Evolutionary conservation across 257 asterid species (phyloP).

Genomic region (Echites panduratus): DNA sequence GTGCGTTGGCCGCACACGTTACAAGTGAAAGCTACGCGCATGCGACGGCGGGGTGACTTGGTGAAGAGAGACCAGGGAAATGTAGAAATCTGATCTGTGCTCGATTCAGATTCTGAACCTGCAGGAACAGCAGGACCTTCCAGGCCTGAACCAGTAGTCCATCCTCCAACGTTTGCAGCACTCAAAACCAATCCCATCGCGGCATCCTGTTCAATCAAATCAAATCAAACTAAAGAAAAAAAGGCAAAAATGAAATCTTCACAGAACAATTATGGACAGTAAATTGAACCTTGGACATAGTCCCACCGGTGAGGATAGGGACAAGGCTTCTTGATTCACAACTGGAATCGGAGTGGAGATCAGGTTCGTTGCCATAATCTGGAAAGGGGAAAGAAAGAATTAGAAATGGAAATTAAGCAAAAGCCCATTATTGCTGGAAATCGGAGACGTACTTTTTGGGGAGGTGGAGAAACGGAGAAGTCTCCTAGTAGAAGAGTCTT

Average conservation of each 20-base stretch:
- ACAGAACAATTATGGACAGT: background rate
- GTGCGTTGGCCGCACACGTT: constrained; percentile 95
- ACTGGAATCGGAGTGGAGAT: constrained; percentile 41
- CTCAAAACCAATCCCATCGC: constrained; percentile 90
- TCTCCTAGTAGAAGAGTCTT: constrained; percentile 35
- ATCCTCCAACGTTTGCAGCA: constrained; percentile 79
- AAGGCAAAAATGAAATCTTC: background rate
- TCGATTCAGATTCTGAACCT: constrained; percentile 43
- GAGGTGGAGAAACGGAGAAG: constrained; percentile 50
- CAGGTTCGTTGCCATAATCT: constrained; percentile 47
- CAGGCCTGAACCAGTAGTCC: constrained; percentile 97
- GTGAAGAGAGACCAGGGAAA: constrained; percentile 98
- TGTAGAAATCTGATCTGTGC: constrained; percentile 49
- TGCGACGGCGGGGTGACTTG: constrained; percentile 85
- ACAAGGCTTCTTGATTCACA: constrained; percentile 28
- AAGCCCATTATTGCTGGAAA: background rate
- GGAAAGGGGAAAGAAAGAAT: constrained; percentile 2
- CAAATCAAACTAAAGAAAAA: background rate
- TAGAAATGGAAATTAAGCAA: constrained; percentile 2
- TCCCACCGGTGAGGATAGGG: constrained; percentile 37
- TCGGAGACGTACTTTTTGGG: constrained; percentile 44
- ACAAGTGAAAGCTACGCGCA: constrained; percentile 96
- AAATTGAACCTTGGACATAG: constrained; percentile 49
- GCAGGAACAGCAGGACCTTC: constrained; percentile 78
- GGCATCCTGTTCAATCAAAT: constrained; percentile 46